Evolutionary conservation across 78 protist genomes (phyloP).

Genomic region (Isochrysis galbana): DNA sequence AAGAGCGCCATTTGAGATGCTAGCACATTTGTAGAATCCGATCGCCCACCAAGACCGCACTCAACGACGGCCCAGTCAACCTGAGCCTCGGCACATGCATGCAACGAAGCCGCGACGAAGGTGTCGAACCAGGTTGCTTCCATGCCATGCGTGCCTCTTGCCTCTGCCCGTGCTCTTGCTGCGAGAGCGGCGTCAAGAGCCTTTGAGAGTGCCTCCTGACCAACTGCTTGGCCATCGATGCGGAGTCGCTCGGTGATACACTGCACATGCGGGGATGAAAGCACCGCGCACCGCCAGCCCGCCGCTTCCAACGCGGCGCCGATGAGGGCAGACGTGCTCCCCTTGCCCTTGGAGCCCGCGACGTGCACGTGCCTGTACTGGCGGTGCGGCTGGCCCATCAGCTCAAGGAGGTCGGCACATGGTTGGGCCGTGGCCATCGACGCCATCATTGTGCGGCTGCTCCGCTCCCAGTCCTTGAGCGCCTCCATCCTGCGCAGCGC

Average conservation of each 20-base stretch:
- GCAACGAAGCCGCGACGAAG: neutral
- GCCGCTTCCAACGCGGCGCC: neutral
- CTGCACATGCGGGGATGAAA: neutral
- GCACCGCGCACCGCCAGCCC: neutral
- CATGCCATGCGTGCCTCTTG: neutral
- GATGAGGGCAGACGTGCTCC: neutral
- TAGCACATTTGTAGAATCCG: neutral
- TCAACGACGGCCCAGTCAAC: neutral
- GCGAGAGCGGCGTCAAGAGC: neutral
- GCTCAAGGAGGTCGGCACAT: neutral
- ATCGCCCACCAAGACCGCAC: neutral
- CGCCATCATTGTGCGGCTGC: neutral
- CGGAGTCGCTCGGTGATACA: neutral
- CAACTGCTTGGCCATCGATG: neutral
- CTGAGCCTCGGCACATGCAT: neutral
- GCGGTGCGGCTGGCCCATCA: neutral
- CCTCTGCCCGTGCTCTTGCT: neutral
- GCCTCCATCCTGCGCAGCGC: neutral
- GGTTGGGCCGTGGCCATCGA: neutral
- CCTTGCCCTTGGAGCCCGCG: conserved; percentile 2
- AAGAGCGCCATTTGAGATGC: neutral
- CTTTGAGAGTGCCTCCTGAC: neutral
- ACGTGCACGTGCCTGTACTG: neutral
- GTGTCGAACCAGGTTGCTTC: neutral
- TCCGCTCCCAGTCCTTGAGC: neutral